Base-by-base conservation (phyloP, 805 yeast species). In the Priceomyces carsonii region DNA sequence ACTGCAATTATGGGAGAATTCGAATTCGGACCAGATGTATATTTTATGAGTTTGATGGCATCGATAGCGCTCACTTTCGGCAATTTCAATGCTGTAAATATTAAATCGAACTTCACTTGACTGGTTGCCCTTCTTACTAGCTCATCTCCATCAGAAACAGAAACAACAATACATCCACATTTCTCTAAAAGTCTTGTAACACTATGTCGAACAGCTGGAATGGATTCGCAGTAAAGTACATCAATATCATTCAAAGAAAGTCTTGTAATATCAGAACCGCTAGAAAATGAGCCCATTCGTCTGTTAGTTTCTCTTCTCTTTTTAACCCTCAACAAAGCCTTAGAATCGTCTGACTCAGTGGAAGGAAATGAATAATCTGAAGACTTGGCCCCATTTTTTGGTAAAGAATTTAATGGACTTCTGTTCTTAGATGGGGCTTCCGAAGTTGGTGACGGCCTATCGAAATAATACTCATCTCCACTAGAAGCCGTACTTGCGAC, bases 191-290 rank as follows among this genome's bases (percentile, higher is more conserved):
- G 71, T 39, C 73, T 76, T 27, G 79, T 73, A 18, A 82, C 73
- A 9, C 86, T 71, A 50, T 77, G 85, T 32, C 95, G 63, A 46
- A 86, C 81, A 38, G 83, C 83, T 0, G 96, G 93, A 40, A 86
- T 85, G 2, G 93, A 88, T 50, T 88, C 96, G 59, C 96, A 89
- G 9, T 88, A 66, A 29, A 91, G 64, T 4, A 89, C 80, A 54
- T 86, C 90, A 46, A 85, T 57, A 22, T 68, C 71, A 20, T 26
- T 9, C 17, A 34, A 29, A 33, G 37, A 29, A 8, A 26, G 33
- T 10, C 21, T 29, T 10, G 32, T 6, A 18, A 31, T 15, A 6
- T 39, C 39, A 14, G 26, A 24, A 8, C 25, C 32, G 22, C 35
- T 36, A 6, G 45, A 38, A 21, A 31, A 36, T 5, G 43, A 29